Conservation (phyloP, 73 alveolate genomes). For the Symbiodinium natans region DNA sequence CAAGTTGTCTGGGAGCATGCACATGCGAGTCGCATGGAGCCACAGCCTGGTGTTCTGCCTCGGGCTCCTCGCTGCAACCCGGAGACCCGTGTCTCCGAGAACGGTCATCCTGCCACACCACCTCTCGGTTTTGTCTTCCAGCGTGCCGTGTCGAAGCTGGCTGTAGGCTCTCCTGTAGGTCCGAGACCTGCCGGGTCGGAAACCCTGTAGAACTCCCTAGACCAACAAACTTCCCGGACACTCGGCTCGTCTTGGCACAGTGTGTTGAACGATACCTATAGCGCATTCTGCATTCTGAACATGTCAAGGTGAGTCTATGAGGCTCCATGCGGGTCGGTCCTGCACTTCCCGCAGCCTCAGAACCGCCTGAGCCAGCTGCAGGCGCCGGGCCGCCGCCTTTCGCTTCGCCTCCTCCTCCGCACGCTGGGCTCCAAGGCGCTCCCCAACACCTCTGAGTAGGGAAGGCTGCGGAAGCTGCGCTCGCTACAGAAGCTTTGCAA, state of each 20-base stretch:
- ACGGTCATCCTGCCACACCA: not conserved
- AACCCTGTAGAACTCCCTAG: too few species aligned
- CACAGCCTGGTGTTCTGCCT: not conserved
- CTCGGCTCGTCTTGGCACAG: too few species aligned
- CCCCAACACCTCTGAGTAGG: not conserved
- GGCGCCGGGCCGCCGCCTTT: not conserved
- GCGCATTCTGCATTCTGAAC: too few species aligned
- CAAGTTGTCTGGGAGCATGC: not conserved
- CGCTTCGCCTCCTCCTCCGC: slow-evolving; percentile 16
- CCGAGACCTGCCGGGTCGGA: not conserved
- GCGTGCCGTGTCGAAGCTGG: not conserved
- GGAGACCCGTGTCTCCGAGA: not conserved
- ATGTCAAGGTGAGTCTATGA: too few species aligned
- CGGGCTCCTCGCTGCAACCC: not conserved
- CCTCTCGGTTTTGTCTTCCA: not conserved
- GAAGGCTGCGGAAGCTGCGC: not conserved
- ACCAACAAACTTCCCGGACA: too few species aligned
- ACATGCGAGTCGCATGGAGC: too few species aligned
- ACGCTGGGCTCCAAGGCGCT: slow-evolving; percentile 4
- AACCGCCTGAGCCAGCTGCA: slow-evolving; percentile 30
- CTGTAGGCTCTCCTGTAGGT: not conserved
- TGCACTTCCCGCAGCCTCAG: slow-evolving; percentile 38
- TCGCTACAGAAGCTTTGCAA: too few species aligned
- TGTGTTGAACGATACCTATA: too few species aligned
- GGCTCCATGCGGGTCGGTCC: too few species aligned